phyloP scores from a whole-genome alignment of 1,139 yeast species.

The Suhomyces yuchorum region DNA sequence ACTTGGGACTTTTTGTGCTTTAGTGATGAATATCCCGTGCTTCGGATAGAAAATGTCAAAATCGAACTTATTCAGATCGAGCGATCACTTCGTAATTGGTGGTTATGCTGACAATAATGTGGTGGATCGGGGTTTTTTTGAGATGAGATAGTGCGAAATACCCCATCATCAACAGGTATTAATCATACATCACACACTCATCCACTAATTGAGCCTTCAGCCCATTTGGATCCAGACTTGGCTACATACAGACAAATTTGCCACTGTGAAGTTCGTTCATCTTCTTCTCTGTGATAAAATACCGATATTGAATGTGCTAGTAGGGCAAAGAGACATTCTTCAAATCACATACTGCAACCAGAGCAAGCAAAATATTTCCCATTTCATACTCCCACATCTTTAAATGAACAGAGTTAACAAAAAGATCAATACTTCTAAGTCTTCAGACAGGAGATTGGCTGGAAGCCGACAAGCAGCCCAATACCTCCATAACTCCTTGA shows the following conservation, averaged over 20 bases:
- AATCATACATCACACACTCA: background rate
- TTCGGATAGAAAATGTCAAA: too few relatives aligned
- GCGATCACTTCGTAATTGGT: background rate
- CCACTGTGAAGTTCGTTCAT: too few relatives aligned
- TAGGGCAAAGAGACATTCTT: too few relatives aligned
- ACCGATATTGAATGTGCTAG: too few relatives aligned
- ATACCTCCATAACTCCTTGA: conserved; percentile 34
- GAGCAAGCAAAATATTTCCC: background rate
- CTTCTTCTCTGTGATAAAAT: too few relatives aligned
- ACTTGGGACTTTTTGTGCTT: background rate
- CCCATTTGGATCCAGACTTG: background rate
- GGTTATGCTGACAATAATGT: background rate
- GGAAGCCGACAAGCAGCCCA: conserved; percentile 49
- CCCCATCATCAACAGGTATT: background rate
- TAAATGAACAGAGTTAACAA: conserved; percentile 63
- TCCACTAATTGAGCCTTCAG: background rate
- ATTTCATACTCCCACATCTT: background rate
- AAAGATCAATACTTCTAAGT: conserved; percentile 32
- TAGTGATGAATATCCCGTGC: too few relatives aligned
- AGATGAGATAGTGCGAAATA: conserved; percentile 4
- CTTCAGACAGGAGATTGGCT: conserved; percentile 57
- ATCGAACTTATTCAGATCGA: too few relatives aligned
- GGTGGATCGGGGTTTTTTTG: conserved; percentile 1
- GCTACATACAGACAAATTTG: too few relatives aligned
- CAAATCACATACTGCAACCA: background rate